Percentiles rank a stretch among this genome's conserved stretches.
These are phyloP conservation scores for Pleurotus tuber-regium DNA, from an alignment of 768 basidiomycete genomes.

Conservation along the genomic window DNA sequence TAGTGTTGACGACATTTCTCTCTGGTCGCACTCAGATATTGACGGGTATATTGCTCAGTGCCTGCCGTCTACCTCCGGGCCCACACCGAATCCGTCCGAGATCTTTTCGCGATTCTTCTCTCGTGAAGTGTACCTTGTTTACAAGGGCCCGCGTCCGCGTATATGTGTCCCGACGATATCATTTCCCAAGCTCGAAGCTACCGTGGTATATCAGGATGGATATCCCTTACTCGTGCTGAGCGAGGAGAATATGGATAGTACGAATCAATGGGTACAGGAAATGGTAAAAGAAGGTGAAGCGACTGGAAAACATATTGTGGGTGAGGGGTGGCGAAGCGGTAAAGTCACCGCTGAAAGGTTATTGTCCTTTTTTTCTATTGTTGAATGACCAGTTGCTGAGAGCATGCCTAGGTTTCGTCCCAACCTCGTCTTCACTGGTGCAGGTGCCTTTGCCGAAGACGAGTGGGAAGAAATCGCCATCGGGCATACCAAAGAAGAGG, in stretches of 20 bases:
- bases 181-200: constrained; percentile 59
- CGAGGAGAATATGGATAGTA: constrained; percentile 56
- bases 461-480: constrained; percentile 60
- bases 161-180: constrained; percentile 44
- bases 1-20: constrained; percentile 52
- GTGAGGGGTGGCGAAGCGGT: constrained; percentile 50
- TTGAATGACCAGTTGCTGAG: constrained; percentile 7
- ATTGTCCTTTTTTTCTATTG: constrained; percentile 11
- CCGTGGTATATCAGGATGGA: constrained; percentile 63
- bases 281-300: constrained; percentile 6
- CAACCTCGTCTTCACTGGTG: constrained; percentile 70
- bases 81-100: constrained; percentile 42
- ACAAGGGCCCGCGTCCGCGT: constrained; percentile 63
- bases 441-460: constrained; percentile 71
- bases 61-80: constrained; percentile 19
- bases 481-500: constrained; percentile 21
- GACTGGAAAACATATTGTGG: constrained; percentile 44
- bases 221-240: constrained; percentile 69
- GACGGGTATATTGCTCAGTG: constrained; percentile 63
- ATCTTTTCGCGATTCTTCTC: constrained; percentile 63
- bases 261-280: constrained; percentile 43
- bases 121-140: constrained; percentile 57
- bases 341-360: constrained; percentile 60
- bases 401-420: constrained; percentile 60
- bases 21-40: constrained; percentile 46